phyloP scores from a whole-genome alignment of 768 basidiomycete genomes.

The Pleurotus tuoliensis region DNA sequence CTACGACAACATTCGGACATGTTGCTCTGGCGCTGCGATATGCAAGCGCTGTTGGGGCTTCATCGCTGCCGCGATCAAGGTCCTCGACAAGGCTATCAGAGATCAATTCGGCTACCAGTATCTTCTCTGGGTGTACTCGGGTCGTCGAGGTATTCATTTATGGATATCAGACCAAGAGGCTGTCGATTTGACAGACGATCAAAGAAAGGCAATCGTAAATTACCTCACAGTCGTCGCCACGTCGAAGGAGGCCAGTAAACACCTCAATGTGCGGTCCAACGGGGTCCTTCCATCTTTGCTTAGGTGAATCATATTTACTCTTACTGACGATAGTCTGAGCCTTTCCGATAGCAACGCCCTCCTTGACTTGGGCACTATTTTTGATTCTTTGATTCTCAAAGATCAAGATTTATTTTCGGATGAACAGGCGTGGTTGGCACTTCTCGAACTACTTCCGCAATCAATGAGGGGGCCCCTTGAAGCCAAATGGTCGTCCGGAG shows the following conservation, averaged over 20 bases:
- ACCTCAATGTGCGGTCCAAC: slow-evolving; percentile 64
- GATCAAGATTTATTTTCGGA: slow-evolving; percentile 84
- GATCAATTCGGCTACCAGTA: slow-evolving; percentile 90
- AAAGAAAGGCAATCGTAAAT: slow-evolving; percentile 80
- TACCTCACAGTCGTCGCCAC: slow-evolving; percentile 84
- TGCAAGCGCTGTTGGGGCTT: slow-evolving; percentile 94
- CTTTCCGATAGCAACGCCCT: slow-evolving; percentile 36
- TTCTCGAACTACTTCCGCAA: slow-evolving; percentile 77
- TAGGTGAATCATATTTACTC: slow-evolving; percentile 32
- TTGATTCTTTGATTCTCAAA: slow-evolving; percentile 62
- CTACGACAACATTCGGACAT: slow-evolving; percentile 93
- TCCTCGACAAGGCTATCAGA: slow-evolving; percentile 74
- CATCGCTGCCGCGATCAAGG: slow-evolving; percentile 87
- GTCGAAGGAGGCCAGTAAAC: slow-evolving; percentile 77
- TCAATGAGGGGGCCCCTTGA: slow-evolving; percentile 44
- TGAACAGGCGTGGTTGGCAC: slow-evolving; percentile 66
- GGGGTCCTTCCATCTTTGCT: slow-evolving; percentile 68
- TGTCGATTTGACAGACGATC: slow-evolving; percentile 86
- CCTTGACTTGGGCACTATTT: slow-evolving; percentile 48
- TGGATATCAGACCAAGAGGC: slow-evolving; percentile 94
- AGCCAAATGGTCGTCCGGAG: slow-evolving; percentile 52
- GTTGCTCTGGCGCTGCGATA: slow-evolving; percentile 88
- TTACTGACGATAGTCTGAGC: background rate
- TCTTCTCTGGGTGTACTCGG: slow-evolving; percentile 97
- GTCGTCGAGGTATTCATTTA: slow-evolving; percentile 95